A percentile compares a stretch with the other conserved stretches of the same genome.
Conservation (phyloP, 345 rosid species). For the Brassica cretica region DNA sequence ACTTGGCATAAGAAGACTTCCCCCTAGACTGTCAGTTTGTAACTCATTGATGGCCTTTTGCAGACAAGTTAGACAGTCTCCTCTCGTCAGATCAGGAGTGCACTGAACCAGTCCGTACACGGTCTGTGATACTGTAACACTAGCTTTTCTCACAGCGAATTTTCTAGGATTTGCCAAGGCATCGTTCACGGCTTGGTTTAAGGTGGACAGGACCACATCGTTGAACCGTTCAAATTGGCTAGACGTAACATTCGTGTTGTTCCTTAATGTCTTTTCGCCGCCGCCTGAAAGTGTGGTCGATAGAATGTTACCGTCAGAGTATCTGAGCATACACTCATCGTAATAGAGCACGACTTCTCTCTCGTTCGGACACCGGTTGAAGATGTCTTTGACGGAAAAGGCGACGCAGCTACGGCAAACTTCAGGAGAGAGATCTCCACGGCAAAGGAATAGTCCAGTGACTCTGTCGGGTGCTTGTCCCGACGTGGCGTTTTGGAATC, state of each 20-base stretch:
- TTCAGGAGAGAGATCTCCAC: constrained; percentile 18
- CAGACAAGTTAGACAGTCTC: constrained; percentile 38
- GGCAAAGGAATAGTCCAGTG: constrained; percentile 51
- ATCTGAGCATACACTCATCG: constrained; percentile 45
- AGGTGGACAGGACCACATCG: neutral
- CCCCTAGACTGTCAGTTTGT: constrained; percentile 31
- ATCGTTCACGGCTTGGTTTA: neutral
- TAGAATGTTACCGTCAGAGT: constrained; percentile 28
- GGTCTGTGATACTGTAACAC: neutral
- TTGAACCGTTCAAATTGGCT: neutral
- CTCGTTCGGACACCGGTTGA: constrained; percentile 25
- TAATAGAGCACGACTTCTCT: constrained; percentile 23
- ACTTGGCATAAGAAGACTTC: constrained; percentile 34
- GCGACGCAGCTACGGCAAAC: constrained; percentile 42
- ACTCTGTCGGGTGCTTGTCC: constrained; percentile 16
- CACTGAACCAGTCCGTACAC: constrained; percentile 53
- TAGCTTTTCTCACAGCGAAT: constrained; percentile 27
- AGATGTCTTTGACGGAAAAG: neutral
- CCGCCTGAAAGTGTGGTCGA: neutral
- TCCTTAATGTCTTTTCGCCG: neutral
- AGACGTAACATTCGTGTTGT: neutral
- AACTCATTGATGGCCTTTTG: neutral
- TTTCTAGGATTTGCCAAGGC: constrained; percentile 15
- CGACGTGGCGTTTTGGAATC: constrained; percentile 39
- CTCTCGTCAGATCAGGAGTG: constrained; percentile 43